Evolutionary conservation across 129 eudicot species (phyloP), one percentile per base, ranked within the genome.

Genomic region (Saposhnikovia divaricata): DNA sequence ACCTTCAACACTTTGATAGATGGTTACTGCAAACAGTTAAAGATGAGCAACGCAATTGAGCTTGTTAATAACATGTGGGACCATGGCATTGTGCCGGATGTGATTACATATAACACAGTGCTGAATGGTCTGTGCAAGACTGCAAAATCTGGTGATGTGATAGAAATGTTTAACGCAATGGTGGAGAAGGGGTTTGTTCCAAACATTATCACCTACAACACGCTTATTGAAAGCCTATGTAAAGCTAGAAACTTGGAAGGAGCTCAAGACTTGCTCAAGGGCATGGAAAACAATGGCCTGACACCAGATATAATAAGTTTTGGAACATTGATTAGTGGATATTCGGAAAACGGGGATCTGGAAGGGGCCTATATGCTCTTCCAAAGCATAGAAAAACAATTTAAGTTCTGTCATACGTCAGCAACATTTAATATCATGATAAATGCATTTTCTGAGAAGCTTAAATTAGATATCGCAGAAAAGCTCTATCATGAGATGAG

Each of bases 1-100:
- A 95, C 96, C 42, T 95, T 92, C 81, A 95, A 95, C 57, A 95
- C 94, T 72, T 70, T 95, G 81, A 90, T 95, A 39, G 97, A 95
- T 86, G 99, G 97, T 43, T 92, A 92, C 42, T 92, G 97, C 87
- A 95, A 92, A 83, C 92, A 92, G 90, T 82, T 84, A 70, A 95
- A 90, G 89, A 80, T 95, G 50, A 87, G 78, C 27, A 78, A 68
- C 23, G 99, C 97, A 19, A 86, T 95, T 47, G 94, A 89, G 72
- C 80, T 92, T 65, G 77, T 95, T 61, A 84, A 87, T 75, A 84
- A 68, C 43, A 90, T 95, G 97, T 87, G 91, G 94, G 90, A 87
- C 21, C 92, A 90, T 80, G 93, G 74, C 25, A 82, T 89, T 78
- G 53, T 80, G 34, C 97, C 99, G 0, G 99, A 95, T 82, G 89